Conservation (phyloP, 192 early-diverging fungal genomes). For the Umbelopsis isabellina region DNA sequence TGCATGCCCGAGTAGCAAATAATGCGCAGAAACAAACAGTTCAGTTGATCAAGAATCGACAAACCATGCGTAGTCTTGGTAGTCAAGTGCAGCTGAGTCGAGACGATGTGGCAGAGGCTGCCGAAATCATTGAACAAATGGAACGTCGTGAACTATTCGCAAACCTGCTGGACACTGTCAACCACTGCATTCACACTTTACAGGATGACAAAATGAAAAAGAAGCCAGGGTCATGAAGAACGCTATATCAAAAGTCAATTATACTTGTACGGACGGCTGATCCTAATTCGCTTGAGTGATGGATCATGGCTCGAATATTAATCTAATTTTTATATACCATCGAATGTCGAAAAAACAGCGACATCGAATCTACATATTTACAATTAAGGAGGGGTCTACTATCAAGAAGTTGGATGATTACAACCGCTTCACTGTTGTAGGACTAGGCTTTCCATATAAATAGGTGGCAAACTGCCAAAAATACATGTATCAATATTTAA, state of each 20-base stretch:
- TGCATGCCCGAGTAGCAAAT: neutral
- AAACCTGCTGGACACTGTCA: neutral
- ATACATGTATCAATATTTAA: neutral
- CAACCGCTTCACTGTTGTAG: neutral
- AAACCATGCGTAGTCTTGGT: neutral
- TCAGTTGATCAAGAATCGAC: neutral
- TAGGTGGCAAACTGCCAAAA: slow-evolving; percentile 61
- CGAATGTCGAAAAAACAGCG: too few species aligned
- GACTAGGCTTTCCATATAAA: slow-evolving; percentile 56
- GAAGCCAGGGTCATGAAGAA: slow-evolving; percentile 9
- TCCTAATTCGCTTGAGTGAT: too few species aligned
- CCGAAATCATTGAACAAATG: slow-evolving; percentile 8
- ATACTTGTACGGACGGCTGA: neutral
- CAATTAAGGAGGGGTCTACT: too few species aligned
- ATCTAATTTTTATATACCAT: too few species aligned
- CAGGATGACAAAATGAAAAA: slow-evolving; percentile 10
- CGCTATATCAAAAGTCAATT: neutral
- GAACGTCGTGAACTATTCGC: neutral
- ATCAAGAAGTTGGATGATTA: neutral
- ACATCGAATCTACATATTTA: too few species aligned
- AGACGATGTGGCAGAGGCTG: slow-evolving; percentile 4
- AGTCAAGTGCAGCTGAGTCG: neutral
- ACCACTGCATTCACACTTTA: neutral
- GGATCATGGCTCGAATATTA: too few species aligned
- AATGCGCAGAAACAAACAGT: slow-evolving; percentile 3